Percentiles rank a stretch among this genome's conserved stretches.
These are phyloP conservation scores for Phylloporus rhodoxanthus DNA, from an alignment of 768 basidiomycete genomes.

Conservation along the genomic window DNA sequence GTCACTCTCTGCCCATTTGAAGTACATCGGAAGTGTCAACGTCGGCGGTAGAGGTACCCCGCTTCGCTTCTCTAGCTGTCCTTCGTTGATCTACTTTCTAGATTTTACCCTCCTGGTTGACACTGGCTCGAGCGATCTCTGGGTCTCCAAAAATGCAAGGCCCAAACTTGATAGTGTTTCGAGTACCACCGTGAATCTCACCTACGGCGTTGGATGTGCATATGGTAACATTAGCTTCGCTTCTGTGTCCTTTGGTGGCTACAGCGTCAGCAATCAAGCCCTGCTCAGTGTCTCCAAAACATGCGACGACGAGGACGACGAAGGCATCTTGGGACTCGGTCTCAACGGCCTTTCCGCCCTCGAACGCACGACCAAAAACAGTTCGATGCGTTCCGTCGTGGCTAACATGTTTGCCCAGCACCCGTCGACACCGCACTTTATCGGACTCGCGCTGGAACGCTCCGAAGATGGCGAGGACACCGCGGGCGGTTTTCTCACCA, in stretches of 20 bases:
- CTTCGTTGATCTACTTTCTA: slow-evolving; percentile 1
- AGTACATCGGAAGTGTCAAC: slow-evolving; percentile 29
- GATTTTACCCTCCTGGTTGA: slow-evolving; percentile 27
- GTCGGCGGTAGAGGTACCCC: slow-evolving; percentile 27
- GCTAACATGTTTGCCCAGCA: slow-evolving; percentile 37
- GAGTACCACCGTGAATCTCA: slow-evolving; percentile 25
- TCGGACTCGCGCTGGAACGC: slow-evolving; percentile 40
- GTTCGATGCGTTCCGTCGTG: slow-evolving; percentile 28
- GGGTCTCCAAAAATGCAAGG: slow-evolving; percentile 17
- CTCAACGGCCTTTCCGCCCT: slow-evolving; percentile 22
- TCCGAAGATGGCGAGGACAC: slow-evolving; percentile 37
- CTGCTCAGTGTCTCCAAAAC: slow-evolving; percentile 22
- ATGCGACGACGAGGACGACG: slow-evolving; percentile 5
- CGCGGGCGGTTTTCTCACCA: slow-evolving; percentile 36
- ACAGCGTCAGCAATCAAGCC: slow-evolving; percentile 25
- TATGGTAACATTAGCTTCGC: slow-evolving; percentile 34
- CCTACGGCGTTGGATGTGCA: slow-evolving; percentile 38
- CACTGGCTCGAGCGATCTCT: slow-evolving; percentile 30
- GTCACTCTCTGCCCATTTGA: not conserved
- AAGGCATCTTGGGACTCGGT: slow-evolving; percentile 27
- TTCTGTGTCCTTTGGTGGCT: slow-evolving; percentile 32
- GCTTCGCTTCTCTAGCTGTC: not conserved
- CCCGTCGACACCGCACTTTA: slow-evolving; percentile 32
- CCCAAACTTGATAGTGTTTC: slow-evolving; percentile 29
- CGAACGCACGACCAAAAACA: slow-evolving; percentile 14